These are phyloP conservation scores for Colletotrichum orchidophilum DNA, from an alignment of 2,329 filamentous ascomycete species.

Conservation along the genomic window DNA sequence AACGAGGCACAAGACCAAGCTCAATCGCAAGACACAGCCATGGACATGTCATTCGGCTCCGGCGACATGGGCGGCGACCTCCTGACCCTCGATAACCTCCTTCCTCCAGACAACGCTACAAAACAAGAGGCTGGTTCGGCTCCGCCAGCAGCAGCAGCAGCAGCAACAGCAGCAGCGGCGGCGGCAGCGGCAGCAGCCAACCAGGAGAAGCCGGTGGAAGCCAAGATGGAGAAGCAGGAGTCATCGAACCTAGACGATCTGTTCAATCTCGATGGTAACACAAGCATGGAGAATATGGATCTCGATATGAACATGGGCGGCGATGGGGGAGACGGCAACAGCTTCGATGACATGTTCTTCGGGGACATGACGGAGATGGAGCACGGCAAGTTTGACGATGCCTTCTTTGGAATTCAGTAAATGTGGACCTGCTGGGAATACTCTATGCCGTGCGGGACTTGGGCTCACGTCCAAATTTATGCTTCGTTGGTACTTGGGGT, in stretches of 20 bases:
- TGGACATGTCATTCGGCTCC: constrained; percentile 57
- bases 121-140: not conserved
- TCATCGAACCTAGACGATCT: constrained; percentile 54
- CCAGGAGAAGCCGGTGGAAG: constrained; percentile 27
- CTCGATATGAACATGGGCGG: constrained; percentile 49
- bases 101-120: constrained; percentile 38
- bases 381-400: constrained; percentile 57
- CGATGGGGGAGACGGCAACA: constrained; percentile 48
- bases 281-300: constrained; percentile 49
- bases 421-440: not conserved
- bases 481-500: not conserved
- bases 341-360: constrained; percentile 63
- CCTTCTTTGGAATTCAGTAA: constrained; percentile 52
- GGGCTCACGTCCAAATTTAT: not conserved
- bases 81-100: constrained; percentile 42
- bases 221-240: constrained; percentile 39
- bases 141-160: constrained; percentile 26
- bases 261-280: constrained; percentile 54
- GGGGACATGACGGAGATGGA: constrained; percentile 53
- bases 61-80: constrained; percentile 43
- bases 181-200: constrained; percentile 29
- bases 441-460: not conserved
- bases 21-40: constrained; percentile 48
- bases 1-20: constrained; percentile 41
- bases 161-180: constrained; percentile 26